These are phyloP conservation scores for Scenedesmus sp. DNA, from an alignment of 163 green algal genomes.

Conservation along the genomic window DNA sequence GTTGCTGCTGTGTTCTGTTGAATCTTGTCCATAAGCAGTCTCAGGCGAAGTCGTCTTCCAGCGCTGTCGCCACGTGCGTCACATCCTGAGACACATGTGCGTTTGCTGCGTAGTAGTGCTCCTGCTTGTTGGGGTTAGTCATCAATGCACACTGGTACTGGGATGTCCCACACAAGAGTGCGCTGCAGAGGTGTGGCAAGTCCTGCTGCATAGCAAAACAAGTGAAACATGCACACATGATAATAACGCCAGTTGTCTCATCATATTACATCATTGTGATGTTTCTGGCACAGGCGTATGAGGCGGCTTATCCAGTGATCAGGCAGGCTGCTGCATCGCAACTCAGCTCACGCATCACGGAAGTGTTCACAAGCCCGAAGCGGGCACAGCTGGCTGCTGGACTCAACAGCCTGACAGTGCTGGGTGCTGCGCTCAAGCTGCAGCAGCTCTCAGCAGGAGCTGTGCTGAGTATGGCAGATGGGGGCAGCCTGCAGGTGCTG, in stretches of 20 bases:
- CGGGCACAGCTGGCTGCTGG: neutral
- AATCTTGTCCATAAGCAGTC: too few species aligned
- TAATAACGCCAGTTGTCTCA: too few species aligned
- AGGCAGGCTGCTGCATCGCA: neutral
- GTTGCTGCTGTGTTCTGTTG: too few species aligned
- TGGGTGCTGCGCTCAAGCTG: neutral
- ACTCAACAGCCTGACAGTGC: slow-evolving; percentile 47
- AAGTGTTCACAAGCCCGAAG: neutral
- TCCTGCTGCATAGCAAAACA: too few species aligned
- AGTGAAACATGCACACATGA: too few species aligned
- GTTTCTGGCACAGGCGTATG: slow-evolving; percentile 16
- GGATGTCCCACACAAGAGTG: too few species aligned
- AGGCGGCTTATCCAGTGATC: slow-evolving; percentile 3
- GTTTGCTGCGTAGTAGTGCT: neutral
- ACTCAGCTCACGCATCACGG: neutral
- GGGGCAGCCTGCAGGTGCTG: neutral
- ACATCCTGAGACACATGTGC: too few species aligned
- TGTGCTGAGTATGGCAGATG: slow-evolving; percentile 19
- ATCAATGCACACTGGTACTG: too few species aligned
- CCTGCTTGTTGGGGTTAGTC: too few species aligned
- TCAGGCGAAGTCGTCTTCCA: too few species aligned
- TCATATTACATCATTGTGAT: neutral
- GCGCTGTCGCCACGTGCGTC: too few species aligned
- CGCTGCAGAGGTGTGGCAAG: too few species aligned
- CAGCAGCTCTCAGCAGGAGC: neutral